phyloP scores from a whole-genome alignment of 108 stramenopile genomes.

The Cylindrotheca fusiformis region DNA sequence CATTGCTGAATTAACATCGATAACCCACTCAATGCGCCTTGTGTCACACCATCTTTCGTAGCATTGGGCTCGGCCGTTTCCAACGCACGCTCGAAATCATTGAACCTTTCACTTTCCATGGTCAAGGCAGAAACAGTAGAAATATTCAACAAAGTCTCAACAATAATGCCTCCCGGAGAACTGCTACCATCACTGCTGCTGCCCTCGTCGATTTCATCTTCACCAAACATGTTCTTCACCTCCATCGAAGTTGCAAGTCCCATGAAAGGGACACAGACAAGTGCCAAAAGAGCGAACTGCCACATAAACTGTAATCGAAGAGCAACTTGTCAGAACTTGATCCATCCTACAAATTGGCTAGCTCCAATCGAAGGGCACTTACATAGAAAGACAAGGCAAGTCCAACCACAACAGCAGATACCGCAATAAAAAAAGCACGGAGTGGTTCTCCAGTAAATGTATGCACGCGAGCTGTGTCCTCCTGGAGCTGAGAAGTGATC shows the following conservation, averaged over 20 bases:
- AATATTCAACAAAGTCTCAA: slow-evolving; percentile 78
- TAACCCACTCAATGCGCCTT: slow-evolving; percentile 12
- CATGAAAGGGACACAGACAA: slow-evolving; percentile 71
- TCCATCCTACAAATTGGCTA: neutral
- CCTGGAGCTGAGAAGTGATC: slow-evolving; percentile 80
- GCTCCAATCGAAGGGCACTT: too few species aligned
- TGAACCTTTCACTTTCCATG: slow-evolving; percentile 51
- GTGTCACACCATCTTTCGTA: slow-evolving; percentile 22
- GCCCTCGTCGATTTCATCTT: slow-evolving; percentile 49
- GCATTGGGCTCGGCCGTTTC: slow-evolving; percentile 27
- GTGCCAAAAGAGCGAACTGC: slow-evolving; percentile 74
- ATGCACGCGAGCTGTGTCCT: slow-evolving; percentile 75
- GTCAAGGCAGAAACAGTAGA: slow-evolving; percentile 71
- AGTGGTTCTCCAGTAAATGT: slow-evolving; percentile 74
- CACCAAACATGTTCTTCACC: slow-evolving; percentile 60
- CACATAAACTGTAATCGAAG: too few species aligned
- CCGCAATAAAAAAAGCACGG: slow-evolving; percentile 48
- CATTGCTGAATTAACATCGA: slow-evolving; percentile 18
- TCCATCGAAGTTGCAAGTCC: slow-evolving; percentile 68
- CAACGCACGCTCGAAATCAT: slow-evolving; percentile 60
- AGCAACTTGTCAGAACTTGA: slow-evolving; percentile 11
- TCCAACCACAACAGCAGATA: slow-evolving; percentile 59
- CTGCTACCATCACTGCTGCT: slow-evolving; percentile 33
- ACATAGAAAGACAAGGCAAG: slow-evolving; percentile 53
- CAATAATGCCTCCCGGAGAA: slow-evolving; percentile 65